Conservation (phyloP, 208 protist genomes). For the Herpetomonas tarakana region DNA sequence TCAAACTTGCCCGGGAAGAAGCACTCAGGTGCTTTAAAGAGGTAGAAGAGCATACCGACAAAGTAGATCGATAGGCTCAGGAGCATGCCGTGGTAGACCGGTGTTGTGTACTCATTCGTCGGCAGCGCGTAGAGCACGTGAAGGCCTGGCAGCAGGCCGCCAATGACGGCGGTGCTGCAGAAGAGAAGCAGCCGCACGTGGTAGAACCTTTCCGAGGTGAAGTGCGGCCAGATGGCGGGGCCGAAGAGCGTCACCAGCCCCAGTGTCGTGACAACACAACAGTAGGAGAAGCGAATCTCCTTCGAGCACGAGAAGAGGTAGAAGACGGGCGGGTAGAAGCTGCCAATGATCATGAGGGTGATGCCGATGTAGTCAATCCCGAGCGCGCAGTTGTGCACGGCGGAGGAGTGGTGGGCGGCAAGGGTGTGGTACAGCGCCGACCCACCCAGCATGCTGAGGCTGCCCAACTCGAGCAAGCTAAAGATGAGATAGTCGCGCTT, state of each 20-base stretch:
- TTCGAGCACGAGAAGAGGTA: conserved; percentile 47
- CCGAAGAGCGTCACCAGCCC: conserved; percentile 36
- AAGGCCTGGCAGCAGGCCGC: conserved; percentile 25
- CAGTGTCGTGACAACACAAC: conserved; percentile 30
- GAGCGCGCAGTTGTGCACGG: conserved; percentile 28
- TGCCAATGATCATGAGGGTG: conserved; percentile 46
- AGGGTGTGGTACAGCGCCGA: conserved; percentile 42
- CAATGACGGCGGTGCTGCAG: conserved; percentile 28
- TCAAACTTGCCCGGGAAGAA: conserved; percentile 55
- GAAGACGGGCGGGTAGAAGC: conserved; percentile 53
- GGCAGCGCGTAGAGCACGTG: conserved; percentile 37
- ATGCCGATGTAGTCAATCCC: conserved; percentile 59
- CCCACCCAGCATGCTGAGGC: conserved; percentile 32
- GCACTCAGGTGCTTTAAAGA: conserved; percentile 41
- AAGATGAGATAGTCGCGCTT: conserved; percentile 20
- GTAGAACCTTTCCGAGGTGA: conserved; percentile 23
- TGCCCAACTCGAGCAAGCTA: conserved; percentile 26
- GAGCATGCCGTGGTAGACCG: conserved; percentile 27
- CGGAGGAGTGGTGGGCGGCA: conserved; percentile 21
- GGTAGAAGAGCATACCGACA: conserved; percentile 39
- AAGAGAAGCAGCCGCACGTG: conserved; percentile 27
- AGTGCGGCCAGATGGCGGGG: conserved; percentile 28
- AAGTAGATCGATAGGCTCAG: conserved; percentile 36
- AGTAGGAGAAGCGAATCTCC: conserved; percentile 28
- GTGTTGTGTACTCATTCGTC: conserved; percentile 12